Percentiles rank a stretch among this genome's conserved stretches.
phyloP scores from a whole-genome alignment of 495 filamentous ascomycete genomes.

The Tetracladium marchalianum region DNA sequence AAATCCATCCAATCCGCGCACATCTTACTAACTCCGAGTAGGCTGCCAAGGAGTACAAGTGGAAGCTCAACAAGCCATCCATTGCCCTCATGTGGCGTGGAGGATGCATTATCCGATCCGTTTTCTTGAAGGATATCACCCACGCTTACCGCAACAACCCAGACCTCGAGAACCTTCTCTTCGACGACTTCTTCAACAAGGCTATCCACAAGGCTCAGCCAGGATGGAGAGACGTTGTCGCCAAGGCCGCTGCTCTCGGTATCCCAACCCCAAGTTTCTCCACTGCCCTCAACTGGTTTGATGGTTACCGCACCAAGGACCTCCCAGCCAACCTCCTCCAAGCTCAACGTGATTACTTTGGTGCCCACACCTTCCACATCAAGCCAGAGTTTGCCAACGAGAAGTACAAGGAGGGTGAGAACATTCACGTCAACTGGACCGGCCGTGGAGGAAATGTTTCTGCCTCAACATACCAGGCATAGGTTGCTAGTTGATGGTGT shows the following conservation, averaged over 20 bases:
- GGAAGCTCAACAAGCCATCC: slow-evolving; percentile 99
- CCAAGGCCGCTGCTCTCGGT: slow-evolving; percentile 84
- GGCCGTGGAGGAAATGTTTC: slow-evolving; percentile 93
- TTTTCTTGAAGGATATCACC: slow-evolving; percentile 99
- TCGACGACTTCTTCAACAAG: slow-evolving; percentile 98
- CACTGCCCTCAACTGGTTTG: slow-evolving; percentile 95
- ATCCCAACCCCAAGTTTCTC: slow-evolving; percentile 93
- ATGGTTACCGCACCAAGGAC: slow-evolving; percentile 91
- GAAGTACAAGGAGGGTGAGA: slow-evolving; percentile 76
- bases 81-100: slow-evolving; percentile 99
- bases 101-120: slow-evolving; percentile 99
- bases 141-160: slow-evolving; percentile 89
- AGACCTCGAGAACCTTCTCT: slow-evolving; percentile 94
- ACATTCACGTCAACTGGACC: slow-evolving; percentile 99
- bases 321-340: slow-evolving; percentile 96
- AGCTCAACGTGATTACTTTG: slow-evolving; percentile 98
- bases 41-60: slow-evolving; percentile 90
- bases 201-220: slow-evolving; percentile 93
- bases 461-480: slow-evolving; percentile 95
- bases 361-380: slow-evolving; percentile 96
- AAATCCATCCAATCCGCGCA: not conserved
- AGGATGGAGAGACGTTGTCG: slow-evolving; percentile 91
- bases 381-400: slow-evolving; percentile 81
- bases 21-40: slow-evolving; percentile 21
- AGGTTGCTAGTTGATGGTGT: slow-evolving; percentile 26